Evolutionary conservation across 2,329 filamentous ascomycete genomes (phyloP).

Genomic region (Botryotinia narcissicola): DNA sequence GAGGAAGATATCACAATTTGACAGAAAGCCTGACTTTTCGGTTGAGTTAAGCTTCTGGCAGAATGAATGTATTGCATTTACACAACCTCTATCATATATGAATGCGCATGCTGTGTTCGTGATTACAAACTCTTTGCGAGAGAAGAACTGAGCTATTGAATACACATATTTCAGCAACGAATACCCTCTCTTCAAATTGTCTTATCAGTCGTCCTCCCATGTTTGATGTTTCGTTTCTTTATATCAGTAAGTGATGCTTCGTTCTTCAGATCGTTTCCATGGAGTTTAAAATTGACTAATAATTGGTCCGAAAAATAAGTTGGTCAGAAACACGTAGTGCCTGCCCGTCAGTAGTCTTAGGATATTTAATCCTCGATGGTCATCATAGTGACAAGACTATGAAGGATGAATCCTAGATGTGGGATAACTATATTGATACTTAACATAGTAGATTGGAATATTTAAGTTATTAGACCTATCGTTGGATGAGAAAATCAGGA

Average conservation of each 20-base stretch:
- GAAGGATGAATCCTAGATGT: not conserved
- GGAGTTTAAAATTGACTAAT: not conserved
- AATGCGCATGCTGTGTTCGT: not conserved
- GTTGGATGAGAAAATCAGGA: not conserved
- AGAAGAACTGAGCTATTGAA: not conserved
- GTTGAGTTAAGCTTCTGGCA: no score
- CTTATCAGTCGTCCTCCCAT: not conserved
- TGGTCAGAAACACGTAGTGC: no score
- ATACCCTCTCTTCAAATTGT: not conserved
- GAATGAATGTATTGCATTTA: not conserved
- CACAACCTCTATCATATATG: no score
- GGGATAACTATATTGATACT: rapidly evolving
- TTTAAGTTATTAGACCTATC: not conserved
- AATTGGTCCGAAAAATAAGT: not conserved
- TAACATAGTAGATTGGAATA: no score
- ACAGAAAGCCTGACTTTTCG: not conserved
- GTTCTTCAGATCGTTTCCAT: not conserved
- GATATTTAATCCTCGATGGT: no score
- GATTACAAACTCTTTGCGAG: not conserved
- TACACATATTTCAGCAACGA: not conserved
- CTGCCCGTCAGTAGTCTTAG: no score
- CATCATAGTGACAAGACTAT: no score
- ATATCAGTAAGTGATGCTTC: not conserved
- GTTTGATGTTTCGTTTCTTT: not conserved
- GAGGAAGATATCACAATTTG: not conserved